Base-by-base conservation (phyloP, 768 basidiomycete species). In the Lentinula sp. region DNA sequence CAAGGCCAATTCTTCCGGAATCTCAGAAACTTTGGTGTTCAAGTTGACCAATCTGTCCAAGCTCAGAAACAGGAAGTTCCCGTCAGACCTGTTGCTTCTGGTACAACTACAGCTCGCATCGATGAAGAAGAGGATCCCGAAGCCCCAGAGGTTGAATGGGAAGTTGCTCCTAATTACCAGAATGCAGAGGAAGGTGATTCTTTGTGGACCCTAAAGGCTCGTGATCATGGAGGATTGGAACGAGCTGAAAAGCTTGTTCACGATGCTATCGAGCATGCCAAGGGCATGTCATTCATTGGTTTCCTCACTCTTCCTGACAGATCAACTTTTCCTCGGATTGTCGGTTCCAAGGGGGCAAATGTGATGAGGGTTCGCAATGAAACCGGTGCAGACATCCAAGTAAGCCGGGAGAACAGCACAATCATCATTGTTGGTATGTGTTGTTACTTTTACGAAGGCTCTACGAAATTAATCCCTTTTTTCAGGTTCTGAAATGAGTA, bases 331-430 rank as follows among this genome's bases (percentile, higher is more conserved):
- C 95, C 95, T 13, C 82, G 93, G 65, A 95, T 98, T 66, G 93
- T 98, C 63, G 95, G 95, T 42, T 76, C 88, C 10, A 96, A 95
- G 75, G 95, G 95, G 57, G 78, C 93, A 32, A 98, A 93, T 66
- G 91, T 98, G 55, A 81, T 89, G 57, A 89, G 95, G 53, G 81
- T 98, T 57, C 86, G 95, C 59, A 83, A 82, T 56, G 93, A 94
- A 74, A 96, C 91, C 57, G 91, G 93, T 45, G 90, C 95, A 59
- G 93, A 96, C 69, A 94, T 98, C 18, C 53, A 37, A 16, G 92
- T 98, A 59, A 86, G 92, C 72, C 85, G 91, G 64, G 94, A 95
- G 64, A 90, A 90, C 69, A 91, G 80, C 72, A 87, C 86, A 35
- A 95, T 97, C 67, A 84, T 90, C 65, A 89, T 98, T 69, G 85